Percentiles rank a stretch among this genome's conserved stretches.
phyloP scores from a whole-genome alignment of 345 rosid genomes.

The Clausena lansium region DNA sequence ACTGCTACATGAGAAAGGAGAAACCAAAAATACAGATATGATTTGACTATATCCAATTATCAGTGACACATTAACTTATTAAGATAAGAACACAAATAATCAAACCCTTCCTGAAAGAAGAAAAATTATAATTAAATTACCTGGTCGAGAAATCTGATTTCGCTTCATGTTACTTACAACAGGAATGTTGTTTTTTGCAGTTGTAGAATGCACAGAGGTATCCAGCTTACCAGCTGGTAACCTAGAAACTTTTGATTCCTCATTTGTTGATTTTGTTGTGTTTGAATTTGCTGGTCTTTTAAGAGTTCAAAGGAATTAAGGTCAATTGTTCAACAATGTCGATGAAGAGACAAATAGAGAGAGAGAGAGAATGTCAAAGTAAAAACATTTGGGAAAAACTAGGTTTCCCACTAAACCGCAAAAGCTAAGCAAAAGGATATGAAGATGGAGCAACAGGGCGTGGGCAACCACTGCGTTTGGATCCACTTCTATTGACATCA shows the following conservation, averaged over 20 bases:
- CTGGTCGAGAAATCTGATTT: slow-evolving; percentile 44
- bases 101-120: neutral
- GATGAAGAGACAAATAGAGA: slow-evolving; percentile 1
- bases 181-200: slow-evolving; percentile 30
- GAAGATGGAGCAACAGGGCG: slow-evolving; percentile 57
- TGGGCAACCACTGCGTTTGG: slow-evolving; percentile 67
- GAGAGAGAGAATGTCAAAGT: neutral
- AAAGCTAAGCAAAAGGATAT: slow-evolving; percentile 65
- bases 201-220: slow-evolving; percentile 25
- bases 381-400: slow-evolving; percentile 4
- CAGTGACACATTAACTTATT: neutral
- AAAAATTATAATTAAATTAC: slow-evolving; percentile 25
- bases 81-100: neutral
- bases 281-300: slow-evolving; percentile 55
- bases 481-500: slow-evolving; percentile 56
- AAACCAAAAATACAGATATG: neutral
- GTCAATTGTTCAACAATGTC: slow-evolving; percentile 25
- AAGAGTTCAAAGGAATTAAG: slow-evolving; percentile 66
- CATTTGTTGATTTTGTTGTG: slow-evolving; percentile 32
- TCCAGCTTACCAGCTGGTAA: slow-evolving; percentile 37
- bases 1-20: slow-evolving; percentile 31
- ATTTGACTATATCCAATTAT: neutral
- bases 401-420: neutral
- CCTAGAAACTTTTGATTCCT: slow-evolving; percentile 49
- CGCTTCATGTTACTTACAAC: slow-evolving; percentile 36